phyloP scores from a whole-genome alignment of 805 yeast species.

The Lachancea kluyveri region DNA sequence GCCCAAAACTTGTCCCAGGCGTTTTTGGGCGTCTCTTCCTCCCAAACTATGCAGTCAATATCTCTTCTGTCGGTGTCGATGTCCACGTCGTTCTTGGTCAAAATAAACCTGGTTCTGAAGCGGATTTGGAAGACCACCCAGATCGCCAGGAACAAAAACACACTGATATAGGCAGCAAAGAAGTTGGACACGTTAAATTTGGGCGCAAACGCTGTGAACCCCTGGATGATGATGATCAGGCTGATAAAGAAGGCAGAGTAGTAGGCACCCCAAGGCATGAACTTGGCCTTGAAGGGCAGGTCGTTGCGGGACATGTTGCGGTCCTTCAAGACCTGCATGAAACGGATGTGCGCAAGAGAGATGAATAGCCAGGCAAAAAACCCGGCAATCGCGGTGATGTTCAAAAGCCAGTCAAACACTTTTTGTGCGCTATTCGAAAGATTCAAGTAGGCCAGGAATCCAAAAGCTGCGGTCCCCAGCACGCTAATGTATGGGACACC shows the following conservation, averaged over 20 bases:
- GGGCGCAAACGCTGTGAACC: constrained; percentile 56
- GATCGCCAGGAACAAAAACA: constrained; percentile 48
- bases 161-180: constrained; percentile 66
- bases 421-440: constrained; percentile 46
- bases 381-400: constrained; percentile 74
- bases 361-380: constrained; percentile 68
- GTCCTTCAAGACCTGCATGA: constrained; percentile 55
- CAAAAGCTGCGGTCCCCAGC: constrained; percentile 50
- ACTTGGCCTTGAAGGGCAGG: constrained; percentile 68
- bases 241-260: constrained; percentile 51
- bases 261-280: constrained; percentile 63
- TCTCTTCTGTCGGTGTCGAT: constrained; percentile 62
- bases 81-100: constrained; percentile 56
- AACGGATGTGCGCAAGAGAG: constrained; percentile 58
- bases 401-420: constrained; percentile 68
- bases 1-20: constrained; percentile 53
- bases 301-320: constrained; percentile 63
- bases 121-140: constrained; percentile 52
- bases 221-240: constrained; percentile 63
- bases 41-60: constrained; percentile 55
- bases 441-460: constrained; percentile 56
- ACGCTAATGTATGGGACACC: constrained; percentile 65
- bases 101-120: constrained; percentile 42
- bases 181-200: constrained; percentile 48
- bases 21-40: constrained; percentile 41